phyloP scores from a whole-genome alignment of 108 stramenopile genomes.

The Skeletonema tropicum region DNA sequence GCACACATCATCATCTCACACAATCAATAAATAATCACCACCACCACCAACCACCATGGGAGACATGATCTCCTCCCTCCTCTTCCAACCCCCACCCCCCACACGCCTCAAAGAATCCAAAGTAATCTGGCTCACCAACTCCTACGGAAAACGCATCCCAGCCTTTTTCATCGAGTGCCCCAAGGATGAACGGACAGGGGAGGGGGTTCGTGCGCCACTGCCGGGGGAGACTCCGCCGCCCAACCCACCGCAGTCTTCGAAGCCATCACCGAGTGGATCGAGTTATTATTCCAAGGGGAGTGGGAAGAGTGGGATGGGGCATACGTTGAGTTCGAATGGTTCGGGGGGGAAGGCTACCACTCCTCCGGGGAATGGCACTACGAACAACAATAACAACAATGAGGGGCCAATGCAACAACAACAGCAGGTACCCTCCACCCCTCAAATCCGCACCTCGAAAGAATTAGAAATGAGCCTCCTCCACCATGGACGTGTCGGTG shows the following conservation, averaged over 20 bases:
- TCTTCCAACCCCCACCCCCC: slow-evolving; percentile 90
- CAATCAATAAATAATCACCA: not conserved
- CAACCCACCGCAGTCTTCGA: too few species aligned
- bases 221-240: slow-evolving; percentile 29
- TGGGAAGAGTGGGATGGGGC: not conserved
- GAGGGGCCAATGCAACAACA: not conserved
- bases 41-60: too few species aligned
- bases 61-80: slow-evolving; percentile 82
- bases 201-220: slow-evolving; percentile 41
- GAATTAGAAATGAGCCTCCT: slow-evolving; percentile 37
- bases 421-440: slow-evolving; percentile 27
- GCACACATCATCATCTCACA: too few species aligned
- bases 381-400: not conserved
- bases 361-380: not conserved
- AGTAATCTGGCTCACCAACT: slow-evolving; percentile 87
- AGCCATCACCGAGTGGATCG: slow-evolving; percentile 32
- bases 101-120: slow-evolving; percentile 91
- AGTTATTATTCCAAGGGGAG: slow-evolving; percentile 21
- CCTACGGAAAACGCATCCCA: slow-evolving; percentile 75
- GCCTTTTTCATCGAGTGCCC: slow-evolving; percentile 83
- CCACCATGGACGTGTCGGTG: slow-evolving; percentile 1
- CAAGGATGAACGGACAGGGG: slow-evolving; percentile 33
- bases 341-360: not conserved
- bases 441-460: slow-evolving; percentile 53
- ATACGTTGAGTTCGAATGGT: not conserved